Base-by-base conservation (phyloP, 495 filamentous ascomycete genomes). In the Lasiosphaeriaceae sp. region DNA sequence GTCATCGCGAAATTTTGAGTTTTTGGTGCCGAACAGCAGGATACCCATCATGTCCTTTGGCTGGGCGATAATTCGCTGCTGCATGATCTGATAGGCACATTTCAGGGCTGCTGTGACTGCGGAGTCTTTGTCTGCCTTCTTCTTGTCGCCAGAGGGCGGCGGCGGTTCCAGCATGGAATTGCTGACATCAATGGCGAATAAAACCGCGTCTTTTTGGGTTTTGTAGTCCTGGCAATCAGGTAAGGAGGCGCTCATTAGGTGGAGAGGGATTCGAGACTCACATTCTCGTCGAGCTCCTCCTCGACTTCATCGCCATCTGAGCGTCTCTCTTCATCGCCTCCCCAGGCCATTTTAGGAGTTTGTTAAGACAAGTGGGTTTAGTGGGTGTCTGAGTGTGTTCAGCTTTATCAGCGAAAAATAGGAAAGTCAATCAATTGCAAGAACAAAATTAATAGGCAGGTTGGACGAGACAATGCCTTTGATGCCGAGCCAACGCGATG, bases 31-130 rank as follows among this genome's bases (percentile, higher is more conserved):
- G 59, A 94, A 97, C 8, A 99, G 81, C n/a, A 99, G 69, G 9
- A 99, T 87, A 3, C 93, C 93, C 77, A 99, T 96, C 93, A 97
- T 96, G 62, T 97, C 94, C 66, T 86, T 90, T 0, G 95, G 95
- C 59, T 92, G 92, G 2, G 92, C 92, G 65, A 99, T 97, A 63
- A 99, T 97, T 55, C 95, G 87, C 72, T 96, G 93, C 73, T 97
- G 92, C 87, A 97, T 96, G 52, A 99, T 80, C 52, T 89, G 82
- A 63, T 96, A 95, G 52, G 95, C 93, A 66, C 92, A 96, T 77
- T 96, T 96, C 23, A 99, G 77, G 7, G 95, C 92, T 17, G 95
- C 92, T 2, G 84, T 80, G 1, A 86, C 75, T 1, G 92, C 84
- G 20, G 84, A 86, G 61, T 90, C 88, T 57, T 76, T 83, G 44